These are phyloP conservation scores for Allium fistulosum DNA, from an alignment of 106 monocot genomes.

Conservation along the genomic window DNA sequence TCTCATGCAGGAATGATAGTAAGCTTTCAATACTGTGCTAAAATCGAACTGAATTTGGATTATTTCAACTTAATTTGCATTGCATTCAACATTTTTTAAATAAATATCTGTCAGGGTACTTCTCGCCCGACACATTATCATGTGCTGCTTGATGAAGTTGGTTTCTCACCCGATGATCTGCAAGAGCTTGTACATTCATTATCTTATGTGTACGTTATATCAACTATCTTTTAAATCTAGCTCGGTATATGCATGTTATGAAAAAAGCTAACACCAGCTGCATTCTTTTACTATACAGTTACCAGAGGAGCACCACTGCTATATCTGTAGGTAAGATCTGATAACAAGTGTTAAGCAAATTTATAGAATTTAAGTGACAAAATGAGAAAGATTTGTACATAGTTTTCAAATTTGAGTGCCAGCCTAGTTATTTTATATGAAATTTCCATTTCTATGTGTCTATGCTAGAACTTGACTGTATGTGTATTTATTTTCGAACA, in stretches of 20 bases:
- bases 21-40: constrained; percentile 15
- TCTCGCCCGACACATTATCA: constrained; percentile 95
- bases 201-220: constrained; percentile 67
- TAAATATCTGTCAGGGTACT: constrained; percentile 46
- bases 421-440: not conserved
- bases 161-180: constrained; percentile 65
- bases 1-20: constrained; percentile 94
- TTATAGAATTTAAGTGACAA: not conserved
- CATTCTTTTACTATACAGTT: constrained; percentile 22
- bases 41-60: too few relatives aligned
- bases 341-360: not conserved
- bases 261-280: too few relatives aligned
- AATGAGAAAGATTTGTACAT: too few relatives aligned
- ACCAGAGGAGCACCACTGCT: constrained; percentile 79
- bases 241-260: too few relatives aligned
- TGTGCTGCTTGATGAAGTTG: constrained; percentile 71
- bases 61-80: too few relatives aligned
- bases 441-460: not conserved
- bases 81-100: too few relatives aligned
- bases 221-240: too few relatives aligned
- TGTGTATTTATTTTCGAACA: constrained; percentile 13
- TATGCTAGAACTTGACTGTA: not conserved
- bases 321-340: constrained; percentile 50
- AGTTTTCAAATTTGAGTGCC: not conserved
- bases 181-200: constrained; percentile 93